phyloP scores from a whole-genome alignment of 306 rosid genomes.

The Fragaria nilgerrensis region DNA sequence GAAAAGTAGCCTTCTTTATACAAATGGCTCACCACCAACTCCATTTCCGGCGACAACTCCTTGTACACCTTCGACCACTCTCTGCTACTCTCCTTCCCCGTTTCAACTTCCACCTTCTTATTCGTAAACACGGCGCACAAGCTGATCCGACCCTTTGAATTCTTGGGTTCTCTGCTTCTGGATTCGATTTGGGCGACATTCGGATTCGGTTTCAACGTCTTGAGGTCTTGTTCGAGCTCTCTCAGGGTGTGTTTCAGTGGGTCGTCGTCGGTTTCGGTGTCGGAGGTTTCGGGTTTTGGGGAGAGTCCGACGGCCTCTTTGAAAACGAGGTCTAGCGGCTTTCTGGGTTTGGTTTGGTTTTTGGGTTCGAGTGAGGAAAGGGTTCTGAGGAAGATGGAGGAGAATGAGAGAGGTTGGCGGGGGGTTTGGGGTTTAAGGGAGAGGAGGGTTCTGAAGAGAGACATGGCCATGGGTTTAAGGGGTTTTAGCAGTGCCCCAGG shows the following conservation, averaged over 20 bases:
- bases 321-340: constrained; percentile 45
- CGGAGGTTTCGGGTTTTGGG: constrained; percentile 14
- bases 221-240: constrained; percentile 33
- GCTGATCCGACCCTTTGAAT: constrained; percentile 20
- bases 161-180: background rate
- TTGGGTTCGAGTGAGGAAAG: constrained; percentile 18
- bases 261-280: constrained; percentile 8
- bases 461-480: background rate
- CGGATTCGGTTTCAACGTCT: constrained; percentile 22
- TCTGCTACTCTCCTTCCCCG: background rate
- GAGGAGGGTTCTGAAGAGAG: constrained; percentile 5
- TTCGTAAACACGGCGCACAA: constrained; percentile 32
- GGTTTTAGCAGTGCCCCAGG: background rate
- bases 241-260: constrained; percentile 33
- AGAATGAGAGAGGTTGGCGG: constrained; percentile 11
- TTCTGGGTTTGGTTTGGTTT: constrained; percentile 16
- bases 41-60: constrained; percentile 56
- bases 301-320: constrained; percentile 32
- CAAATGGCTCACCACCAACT: constrained; percentile 44
- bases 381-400: constrained; percentile 29
- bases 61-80: constrained; percentile 33
- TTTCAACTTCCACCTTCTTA: background rate
- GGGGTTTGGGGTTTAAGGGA: constrained; percentile 25
- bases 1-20: constrained; percentile 57
- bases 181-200: background rate